Evolutionary conservation across 345 rosid genomes (phyloP).

Genomic region (Xanthoceras sorbifolium): DNA sequence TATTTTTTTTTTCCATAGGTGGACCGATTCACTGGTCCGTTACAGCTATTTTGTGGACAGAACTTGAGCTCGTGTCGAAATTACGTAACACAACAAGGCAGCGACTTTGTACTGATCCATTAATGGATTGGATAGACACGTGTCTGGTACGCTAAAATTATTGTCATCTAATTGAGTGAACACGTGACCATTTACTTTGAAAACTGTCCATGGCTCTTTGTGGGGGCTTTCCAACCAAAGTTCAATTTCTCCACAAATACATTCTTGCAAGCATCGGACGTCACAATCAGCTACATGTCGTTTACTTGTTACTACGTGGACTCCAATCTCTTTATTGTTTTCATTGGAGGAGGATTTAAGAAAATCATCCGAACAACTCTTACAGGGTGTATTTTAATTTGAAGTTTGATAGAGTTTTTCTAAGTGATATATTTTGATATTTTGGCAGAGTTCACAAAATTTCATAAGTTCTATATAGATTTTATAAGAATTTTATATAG

Average conservation of each 20-base stretch:
- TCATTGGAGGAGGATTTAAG: background rate
- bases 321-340: background rate
- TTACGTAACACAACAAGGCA: background rate
- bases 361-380: no score
- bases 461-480: no score
- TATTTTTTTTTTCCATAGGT: background rate
- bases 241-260: background rate
- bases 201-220: background rate
- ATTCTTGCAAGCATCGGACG: background rate
- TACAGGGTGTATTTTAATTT: no score
- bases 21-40: background rate
- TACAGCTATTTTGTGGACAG: constrained; percentile 3
- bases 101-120: background rate
- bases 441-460: no score
- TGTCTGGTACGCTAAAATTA: background rate
- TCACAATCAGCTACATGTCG: background rate
- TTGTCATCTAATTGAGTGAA: background rate
- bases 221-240: background rate
- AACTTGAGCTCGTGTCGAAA: background rate
- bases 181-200: background rate
- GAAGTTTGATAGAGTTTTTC: no score
- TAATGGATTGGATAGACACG: background rate
- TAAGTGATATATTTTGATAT: no score
- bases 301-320: background rate
- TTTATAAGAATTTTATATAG: no score